These are phyloP conservation scores for Isochrysis galbana DNA, from an alignment of 78 protist genomes.

Conservation along the genomic window DNA sequence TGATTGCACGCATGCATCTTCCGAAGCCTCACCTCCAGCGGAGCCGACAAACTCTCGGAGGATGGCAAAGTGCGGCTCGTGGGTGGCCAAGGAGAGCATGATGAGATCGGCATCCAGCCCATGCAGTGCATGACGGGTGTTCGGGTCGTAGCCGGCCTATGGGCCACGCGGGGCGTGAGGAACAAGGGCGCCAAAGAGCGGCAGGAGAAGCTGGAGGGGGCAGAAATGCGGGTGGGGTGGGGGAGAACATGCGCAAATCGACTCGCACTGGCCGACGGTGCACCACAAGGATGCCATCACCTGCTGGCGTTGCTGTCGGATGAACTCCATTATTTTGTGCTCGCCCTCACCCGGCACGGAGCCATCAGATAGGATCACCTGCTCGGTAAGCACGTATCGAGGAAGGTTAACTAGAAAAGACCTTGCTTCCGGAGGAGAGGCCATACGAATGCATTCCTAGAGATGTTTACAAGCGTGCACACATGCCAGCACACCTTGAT, in stretches of 20 bases:
- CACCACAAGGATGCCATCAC: too few relatives aligned
- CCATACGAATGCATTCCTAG: neutral
- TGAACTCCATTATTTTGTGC: slow-evolving; percentile 98
- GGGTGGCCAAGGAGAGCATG: slow-evolving; percentile 96
- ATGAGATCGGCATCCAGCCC: slow-evolving; percentile 99
- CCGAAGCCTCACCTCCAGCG: too few relatives aligned
- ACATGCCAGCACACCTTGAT: neutral
- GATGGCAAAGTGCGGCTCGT: slow-evolving; percentile 95
- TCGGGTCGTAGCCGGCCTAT: slow-evolving; percentile 81
- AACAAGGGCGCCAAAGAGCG: too few relatives aligned
- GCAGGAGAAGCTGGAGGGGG: too few relatives aligned
- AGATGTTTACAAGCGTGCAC: neutral
- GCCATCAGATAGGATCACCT: slow-evolving; percentile 85
- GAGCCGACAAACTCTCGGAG: slow-evolving; percentile 83
- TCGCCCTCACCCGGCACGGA: slow-evolving; percentile 99
- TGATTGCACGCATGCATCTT: too few relatives aligned
- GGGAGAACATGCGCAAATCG: too few relatives aligned
- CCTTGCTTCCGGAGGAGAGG: neutral
- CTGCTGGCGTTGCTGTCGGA: slow-evolving; percentile 84
- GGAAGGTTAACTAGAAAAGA: too few relatives aligned
- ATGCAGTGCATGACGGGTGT: slow-evolving; percentile 79
- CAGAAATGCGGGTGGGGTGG: too few relatives aligned
- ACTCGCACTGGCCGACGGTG: too few relatives aligned
- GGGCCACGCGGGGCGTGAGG: too few relatives aligned
- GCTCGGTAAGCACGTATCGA: too few relatives aligned